Conservation (phyloP, 2,329 filamentous ascomycete genomes). For the Cercospora sp. region DNA sequence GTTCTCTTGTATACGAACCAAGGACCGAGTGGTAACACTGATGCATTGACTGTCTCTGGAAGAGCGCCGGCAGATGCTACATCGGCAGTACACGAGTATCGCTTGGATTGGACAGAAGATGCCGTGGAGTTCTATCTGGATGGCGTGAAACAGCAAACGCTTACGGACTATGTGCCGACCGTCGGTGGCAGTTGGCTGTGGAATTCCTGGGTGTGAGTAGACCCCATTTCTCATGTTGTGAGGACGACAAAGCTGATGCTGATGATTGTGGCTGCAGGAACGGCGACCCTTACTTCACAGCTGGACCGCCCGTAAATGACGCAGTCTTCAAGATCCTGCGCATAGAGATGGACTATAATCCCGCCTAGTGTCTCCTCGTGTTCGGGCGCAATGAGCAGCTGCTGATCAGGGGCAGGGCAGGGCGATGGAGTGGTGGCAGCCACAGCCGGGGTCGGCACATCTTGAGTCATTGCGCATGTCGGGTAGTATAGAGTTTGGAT, state of each 20-base stretch:
- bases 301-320: constrained; percentile 27
- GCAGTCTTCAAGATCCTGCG: constrained; percentile 29
- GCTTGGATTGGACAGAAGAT: constrained; percentile 26
- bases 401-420: background rate
- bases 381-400: background rate
- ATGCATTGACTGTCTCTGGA: constrained; percentile 11
- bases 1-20: constrained; percentile 29
- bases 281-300: constrained; percentile 26
- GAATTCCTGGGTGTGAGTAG: constrained; percentile 30
- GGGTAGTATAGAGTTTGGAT: constrained; percentile 1
- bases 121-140: constrained; percentile 27
- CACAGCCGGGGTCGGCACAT: background rate
- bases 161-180: constrained; percentile 25
- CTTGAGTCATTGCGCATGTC: background rate
- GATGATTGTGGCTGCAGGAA: constrained; percentile 17
- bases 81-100: constrained; percentile 27
- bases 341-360: constrained; percentile 31
- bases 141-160: constrained; percentile 20
- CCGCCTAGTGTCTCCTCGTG: constrained; percentile 1
- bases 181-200: constrained; percentile 26
- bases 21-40: constrained; percentile 11
- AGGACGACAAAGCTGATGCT: background rate
- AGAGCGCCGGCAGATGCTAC: constrained; percentile 16
- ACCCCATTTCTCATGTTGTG: background rate
- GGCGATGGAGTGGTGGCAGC: background rate